Evolutionary conservation across 2,329 filamentous ascomycete genomes (phyloP).

Genomic region (Fusarium brachygibbosum): DNA sequence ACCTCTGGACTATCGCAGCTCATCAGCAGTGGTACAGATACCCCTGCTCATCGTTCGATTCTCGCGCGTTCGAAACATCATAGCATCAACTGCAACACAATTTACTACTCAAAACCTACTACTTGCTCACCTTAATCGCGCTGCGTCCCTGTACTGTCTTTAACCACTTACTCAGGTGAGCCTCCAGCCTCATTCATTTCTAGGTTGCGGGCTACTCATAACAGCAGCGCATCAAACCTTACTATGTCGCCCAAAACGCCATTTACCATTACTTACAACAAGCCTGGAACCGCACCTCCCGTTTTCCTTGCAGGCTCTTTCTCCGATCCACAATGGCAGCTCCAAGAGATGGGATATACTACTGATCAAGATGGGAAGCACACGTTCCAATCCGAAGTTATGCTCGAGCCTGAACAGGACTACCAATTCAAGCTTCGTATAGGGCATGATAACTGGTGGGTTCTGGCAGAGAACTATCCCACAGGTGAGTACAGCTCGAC

Average conservation of each 20-base stretch:
- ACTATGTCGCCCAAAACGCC: conserved; percentile 51
- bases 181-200: not conserved
- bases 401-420: conserved; percentile 67
- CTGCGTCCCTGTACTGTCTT: not conserved
- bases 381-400: conserved; percentile 69
- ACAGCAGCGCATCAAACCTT: conserved; percentile 7
- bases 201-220: conserved; percentile 10
- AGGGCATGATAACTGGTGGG: conserved; percentile 77
- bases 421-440: conserved; percentile 83
- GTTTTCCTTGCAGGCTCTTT: conserved; percentile 79
- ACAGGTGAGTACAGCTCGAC: conserved; percentile 63
- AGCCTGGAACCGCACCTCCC: conserved; percentile 72
- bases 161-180: conserved; percentile 10
- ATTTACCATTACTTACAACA: conserved; percentile 72
- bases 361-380: conserved; percentile 66
- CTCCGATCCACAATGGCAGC: conserved; percentile 75
- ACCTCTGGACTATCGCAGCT: conserved; percentile 15
- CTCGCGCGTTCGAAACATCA: conserved; percentile 21
- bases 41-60: conserved; percentile 46
- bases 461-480: conserved; percentile 72
- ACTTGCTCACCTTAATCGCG: conserved; percentile 3
- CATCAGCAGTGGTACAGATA: conserved; percentile 21
- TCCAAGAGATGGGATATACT: conserved; percentile 73
- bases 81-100: conserved; percentile 26
- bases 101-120: conserved; percentile 14